These are phyloP conservation scores for Lentinula raphanica DNA, from an alignment of 768 basidiomycete species.

Conservation along the genomic window DNA sequence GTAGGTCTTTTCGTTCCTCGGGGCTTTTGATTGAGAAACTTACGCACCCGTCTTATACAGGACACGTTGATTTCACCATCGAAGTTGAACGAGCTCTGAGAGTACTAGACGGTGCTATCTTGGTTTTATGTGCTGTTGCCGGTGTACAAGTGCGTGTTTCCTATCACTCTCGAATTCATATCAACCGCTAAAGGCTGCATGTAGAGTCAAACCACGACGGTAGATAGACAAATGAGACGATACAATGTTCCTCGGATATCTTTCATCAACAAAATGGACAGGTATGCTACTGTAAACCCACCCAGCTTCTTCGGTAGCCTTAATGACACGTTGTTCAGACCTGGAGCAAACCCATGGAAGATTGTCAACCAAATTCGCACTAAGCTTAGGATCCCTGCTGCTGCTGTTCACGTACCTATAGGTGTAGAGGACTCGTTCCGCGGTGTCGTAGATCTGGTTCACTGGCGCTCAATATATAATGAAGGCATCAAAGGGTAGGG, in stretches of 20 bases:
- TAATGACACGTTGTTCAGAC: constrained; percentile 42
- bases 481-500: constrained; percentile 89
- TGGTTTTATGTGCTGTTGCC: constrained; percentile 95
- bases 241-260: constrained; percentile 95
- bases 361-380: constrained; percentile 87
- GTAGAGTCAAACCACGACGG: constrained; percentile 96
- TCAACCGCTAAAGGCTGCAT: not conserved
- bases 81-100: constrained; percentile 96
- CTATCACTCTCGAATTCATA: not conserved
- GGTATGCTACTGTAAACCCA: constrained; percentile 30
- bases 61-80: constrained; percentile 99
- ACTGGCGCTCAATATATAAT: constrained; percentile 93
- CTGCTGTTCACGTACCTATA: constrained; percentile 94
- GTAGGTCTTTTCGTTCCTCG: constrained; percentile 10
- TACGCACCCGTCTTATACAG: constrained; percentile 34
- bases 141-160: constrained; percentile 74
- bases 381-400: constrained; percentile 89
- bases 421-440: constrained; percentile 81
- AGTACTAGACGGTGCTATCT: constrained; percentile 92
- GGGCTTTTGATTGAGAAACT: not conserved
- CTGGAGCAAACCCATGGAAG: constrained; percentile 96
- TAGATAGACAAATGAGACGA: constrained; percentile 97
- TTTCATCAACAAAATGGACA: constrained; percentile 84
- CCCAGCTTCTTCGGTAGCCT: not conserved
- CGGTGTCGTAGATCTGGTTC: constrained; percentile 91